Evolutionary conservation across 257 asterid species (phyloP).

Genomic region (Petunia axillaris): DNA sequence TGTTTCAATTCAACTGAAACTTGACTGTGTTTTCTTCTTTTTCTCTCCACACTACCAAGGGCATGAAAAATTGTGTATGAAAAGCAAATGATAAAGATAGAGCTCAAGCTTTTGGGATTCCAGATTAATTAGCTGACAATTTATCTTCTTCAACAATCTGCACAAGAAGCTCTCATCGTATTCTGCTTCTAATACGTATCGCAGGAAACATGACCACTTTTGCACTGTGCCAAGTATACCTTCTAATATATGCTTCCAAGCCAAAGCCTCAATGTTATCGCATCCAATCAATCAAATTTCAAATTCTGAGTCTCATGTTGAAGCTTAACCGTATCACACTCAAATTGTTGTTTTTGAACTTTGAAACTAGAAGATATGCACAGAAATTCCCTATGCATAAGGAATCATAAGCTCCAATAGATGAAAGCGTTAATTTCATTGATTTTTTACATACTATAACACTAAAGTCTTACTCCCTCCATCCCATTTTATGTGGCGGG

Average conservation of each 20-base stretch:
- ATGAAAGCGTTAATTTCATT: no score
- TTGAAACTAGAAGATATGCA: background rate
- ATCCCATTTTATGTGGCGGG: no score
- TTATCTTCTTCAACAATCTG: background rate
- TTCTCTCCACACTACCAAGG: background rate
- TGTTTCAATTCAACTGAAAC: background rate
- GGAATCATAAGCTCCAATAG: background rate
- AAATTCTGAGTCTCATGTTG: background rate
- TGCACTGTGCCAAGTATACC: background rate
- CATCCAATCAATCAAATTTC: slow-evolving; percentile 3
- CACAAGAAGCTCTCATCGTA: background rate
- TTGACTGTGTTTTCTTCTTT: background rate
- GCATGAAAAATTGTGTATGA: background rate
- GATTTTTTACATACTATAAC: no score
- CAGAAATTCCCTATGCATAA: slow-evolving; percentile 1
- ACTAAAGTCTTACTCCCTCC: no score
- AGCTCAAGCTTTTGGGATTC: background rate
- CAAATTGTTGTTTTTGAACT: background rate
- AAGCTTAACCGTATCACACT: background rate
- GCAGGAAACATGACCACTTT: background rate
- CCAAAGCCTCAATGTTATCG: background rate
- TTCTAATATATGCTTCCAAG: background rate
- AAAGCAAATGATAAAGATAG: background rate
- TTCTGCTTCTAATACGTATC: background rate
- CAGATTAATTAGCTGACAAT: background rate